Base-by-base conservation (phyloP, 1,284 basidiomycete species). In the Caloboletus firmus region DNA sequence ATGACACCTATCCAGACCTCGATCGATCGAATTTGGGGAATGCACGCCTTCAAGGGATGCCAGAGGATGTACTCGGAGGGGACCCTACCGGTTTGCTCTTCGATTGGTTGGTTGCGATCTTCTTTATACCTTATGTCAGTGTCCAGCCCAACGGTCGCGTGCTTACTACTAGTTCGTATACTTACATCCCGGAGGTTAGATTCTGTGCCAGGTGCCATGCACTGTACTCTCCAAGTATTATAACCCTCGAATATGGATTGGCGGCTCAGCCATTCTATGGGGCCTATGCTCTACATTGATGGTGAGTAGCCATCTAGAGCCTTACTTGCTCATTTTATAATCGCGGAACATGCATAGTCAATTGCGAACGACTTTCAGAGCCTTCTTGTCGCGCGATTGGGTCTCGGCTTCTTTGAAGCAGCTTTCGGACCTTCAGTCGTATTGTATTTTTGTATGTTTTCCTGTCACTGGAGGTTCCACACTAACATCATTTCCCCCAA, bases 21-120 rank as follows among this genome's bases (percentile, higher is more conserved):
- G 88, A 90, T 66, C 79, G 89, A 43, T 83, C 84, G 3, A 91
- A 90, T 62, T 63, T 91, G 39, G 88, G 89, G 13, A 91, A 91
- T 65, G 89, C 89, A 39, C 79, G 87, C 42, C 72, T 91, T 36
- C 87, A 87, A 68, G 84, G 84, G 2, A 71, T 91, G 4, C 79
- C 84, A 1, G 65, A 79, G 41, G 87, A 89, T 58, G 70, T 78
- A 12, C 78, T 91, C 5, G 76, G 76, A 28, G 87, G 87, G 3
- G 89, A 91, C 62, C 78, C 79, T 8, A 84, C 81, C 0, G 88
- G 88, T 3, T 60, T 76, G 17, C 71, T 81, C 22, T 91, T 86
- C 62, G 87, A 88, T 63, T 89, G 87, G 87, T 71, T 88, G 48
- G 87, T 83, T 55, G 86, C 89, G 0, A 78, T 79, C 4, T 91